These are phyloP conservation scores for Cladophialophora immunda DNA, from an alignment of 2,329 filamentous ascomycete genomes.

Conservation along the genomic window DNA sequence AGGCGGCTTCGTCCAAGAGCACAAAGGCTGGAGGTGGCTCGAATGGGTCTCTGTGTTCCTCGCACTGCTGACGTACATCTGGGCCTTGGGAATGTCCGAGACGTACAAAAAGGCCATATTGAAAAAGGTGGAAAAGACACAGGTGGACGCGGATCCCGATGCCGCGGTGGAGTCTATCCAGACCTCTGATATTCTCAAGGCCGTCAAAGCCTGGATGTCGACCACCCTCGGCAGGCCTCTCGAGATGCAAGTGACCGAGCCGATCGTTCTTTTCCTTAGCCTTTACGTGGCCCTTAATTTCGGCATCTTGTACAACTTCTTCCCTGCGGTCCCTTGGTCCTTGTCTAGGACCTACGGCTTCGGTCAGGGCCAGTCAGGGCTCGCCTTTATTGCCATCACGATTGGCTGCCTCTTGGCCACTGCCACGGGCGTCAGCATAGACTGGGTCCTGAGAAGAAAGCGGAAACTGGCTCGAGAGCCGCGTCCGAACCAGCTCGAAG, in stretches of 20 bases:
- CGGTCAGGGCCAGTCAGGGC: conserved; percentile 44
- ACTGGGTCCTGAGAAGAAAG: conserved; percentile 40
- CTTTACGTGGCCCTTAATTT: conserved; percentile 26
- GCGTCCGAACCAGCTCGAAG: conserved; percentile 41
- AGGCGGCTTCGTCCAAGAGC: conserved; percentile 71
- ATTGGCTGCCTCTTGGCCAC: conserved; percentile 45
- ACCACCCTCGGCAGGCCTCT: conserved; percentile 23
- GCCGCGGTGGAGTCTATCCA: neutral
- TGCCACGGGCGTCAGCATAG: conserved; percentile 43
- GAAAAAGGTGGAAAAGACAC: neutral
- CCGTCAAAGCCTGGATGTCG: neutral
- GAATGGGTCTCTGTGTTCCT: conserved; percentile 72
- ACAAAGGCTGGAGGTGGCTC: conserved; percentile 76
- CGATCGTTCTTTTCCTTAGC: conserved; percentile 22
- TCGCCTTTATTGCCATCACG: conserved; percentile 47
- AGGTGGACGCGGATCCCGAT: neutral
- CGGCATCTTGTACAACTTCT: conserved; percentile 42
- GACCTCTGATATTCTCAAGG: conserved; percentile 65
- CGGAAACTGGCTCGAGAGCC: conserved; percentile 3
- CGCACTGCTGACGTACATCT: conserved; percentile 65
- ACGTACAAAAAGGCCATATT: conserved; percentile 14
- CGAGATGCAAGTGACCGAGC: conserved; percentile 24
- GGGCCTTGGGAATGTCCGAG: conserved; percentile 59
- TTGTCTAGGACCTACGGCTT: conserved; percentile 33
- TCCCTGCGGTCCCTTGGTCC: conserved; percentile 42